Conservation (phyloP, 345 rosid species). For the Dipteronia dyeriana region DNA sequence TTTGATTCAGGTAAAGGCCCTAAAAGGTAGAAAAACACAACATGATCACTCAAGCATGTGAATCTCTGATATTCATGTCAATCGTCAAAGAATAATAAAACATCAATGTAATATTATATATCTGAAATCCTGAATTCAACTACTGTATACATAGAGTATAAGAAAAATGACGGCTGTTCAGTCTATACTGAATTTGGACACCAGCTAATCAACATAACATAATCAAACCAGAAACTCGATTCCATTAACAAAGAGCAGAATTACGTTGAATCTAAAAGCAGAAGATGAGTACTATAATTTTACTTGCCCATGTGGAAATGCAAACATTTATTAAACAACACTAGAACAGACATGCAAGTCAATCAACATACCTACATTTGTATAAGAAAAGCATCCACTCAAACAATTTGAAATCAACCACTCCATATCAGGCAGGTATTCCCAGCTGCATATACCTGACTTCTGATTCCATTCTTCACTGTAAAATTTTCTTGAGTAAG, state of each 20-base stretch:
- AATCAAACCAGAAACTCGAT: background rate
- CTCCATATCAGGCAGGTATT: background rate
- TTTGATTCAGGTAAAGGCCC: constrained; percentile 45
- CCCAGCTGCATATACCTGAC: background rate
- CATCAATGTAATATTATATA: background rate
- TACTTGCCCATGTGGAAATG: background rate
- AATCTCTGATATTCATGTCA: background rate
- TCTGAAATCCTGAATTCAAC: background rate
- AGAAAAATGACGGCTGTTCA: background rate
- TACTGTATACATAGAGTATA: background rate
- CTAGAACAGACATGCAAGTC: background rate
- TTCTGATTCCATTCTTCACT: background rate
- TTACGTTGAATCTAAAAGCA: background rate
- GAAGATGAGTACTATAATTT: background rate
- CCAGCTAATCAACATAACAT: background rate
- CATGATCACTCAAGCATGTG: background rate
- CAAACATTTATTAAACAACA: background rate
- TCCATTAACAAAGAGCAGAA: background rate
- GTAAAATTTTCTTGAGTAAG: background rate
- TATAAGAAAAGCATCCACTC: constrained; percentile 3
- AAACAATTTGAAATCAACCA: constrained; percentile 1
- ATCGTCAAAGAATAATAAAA: constrained; percentile 10
- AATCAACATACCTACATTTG: background rate
- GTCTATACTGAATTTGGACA: background rate
- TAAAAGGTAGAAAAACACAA: constrained; percentile 23